Evolutionary conservation across 495 filamentous ascomycete genomes (phyloP).

Genomic region (Cladorrhinum samala): DNA sequence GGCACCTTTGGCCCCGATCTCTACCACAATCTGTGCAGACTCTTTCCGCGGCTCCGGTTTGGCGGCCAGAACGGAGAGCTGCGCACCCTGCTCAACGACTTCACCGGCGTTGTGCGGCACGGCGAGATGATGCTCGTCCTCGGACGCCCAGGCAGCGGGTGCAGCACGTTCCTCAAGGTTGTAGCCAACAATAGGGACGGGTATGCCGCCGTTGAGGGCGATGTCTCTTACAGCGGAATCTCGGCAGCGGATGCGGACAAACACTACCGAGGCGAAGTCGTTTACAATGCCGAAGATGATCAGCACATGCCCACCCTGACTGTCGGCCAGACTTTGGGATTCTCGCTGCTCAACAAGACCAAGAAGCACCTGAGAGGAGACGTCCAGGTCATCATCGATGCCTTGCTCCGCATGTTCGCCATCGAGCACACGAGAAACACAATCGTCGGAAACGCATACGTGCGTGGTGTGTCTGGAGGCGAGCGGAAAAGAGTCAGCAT

Average conservation of each 20-base stretch:
- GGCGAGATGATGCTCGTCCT: slow-evolving; percentile 80
- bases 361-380: slow-evolving; percentile 62
- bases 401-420: slow-evolving; percentile 72
- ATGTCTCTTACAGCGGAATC: slow-evolving; percentile 72
- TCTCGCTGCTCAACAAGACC: slow-evolving; percentile 79
- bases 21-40: slow-evolving; percentile 59
- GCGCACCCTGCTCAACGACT: slow-evolving; percentile 64
- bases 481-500: slow-evolving; percentile 53
- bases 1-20: slow-evolving; percentile 81
- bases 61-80: slow-evolving; percentile 34
- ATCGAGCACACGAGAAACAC: slow-evolving; percentile 74
- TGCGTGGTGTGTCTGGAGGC: slow-evolving; percentile 64
- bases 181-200: slow-evolving; percentile 63
- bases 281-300: slow-evolving; percentile 79
- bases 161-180: slow-evolving; percentile 72
- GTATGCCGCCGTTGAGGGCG: slow-evolving; percentile 63
- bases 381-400: slow-evolving; percentile 61
- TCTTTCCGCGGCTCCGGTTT: slow-evolving; percentile 57
- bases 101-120: slow-evolving; percentile 69
- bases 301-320: slow-evolving; percentile 71
- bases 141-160: slow-evolving; percentile 73
- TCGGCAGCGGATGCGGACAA: slow-evolving; percentile 60
- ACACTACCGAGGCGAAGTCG: slow-evolving; percentile 73
- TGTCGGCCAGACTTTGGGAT: slow-evolving; percentile 74
- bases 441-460: slow-evolving; percentile 75